Evolutionary conservation across 352 stramenopile species (phyloP).

Genomic region (Phytophthora tubulina): DNA sequence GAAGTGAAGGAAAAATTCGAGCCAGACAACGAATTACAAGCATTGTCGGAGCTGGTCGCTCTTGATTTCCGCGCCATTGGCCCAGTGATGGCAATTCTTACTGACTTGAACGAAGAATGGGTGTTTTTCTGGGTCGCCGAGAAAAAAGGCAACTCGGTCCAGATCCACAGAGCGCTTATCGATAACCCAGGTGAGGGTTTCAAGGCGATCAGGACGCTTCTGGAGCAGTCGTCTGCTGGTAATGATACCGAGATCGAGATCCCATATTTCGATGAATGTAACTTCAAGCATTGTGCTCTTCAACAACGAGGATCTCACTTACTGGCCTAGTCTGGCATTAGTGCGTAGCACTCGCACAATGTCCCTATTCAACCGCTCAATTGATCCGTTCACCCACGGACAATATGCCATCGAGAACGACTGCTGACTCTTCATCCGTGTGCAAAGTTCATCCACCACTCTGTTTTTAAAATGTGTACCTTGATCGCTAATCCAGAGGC

Average conservation of each 20-base stretch:
- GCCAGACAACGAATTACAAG: constrained; percentile 40
- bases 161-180: constrained; percentile 35
- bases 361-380: background rate
- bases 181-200: constrained; percentile 38
- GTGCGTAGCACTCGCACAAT: background rate
- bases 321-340: background rate
- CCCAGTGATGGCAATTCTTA: constrained; percentile 60
- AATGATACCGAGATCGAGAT: constrained; percentile 38
- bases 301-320: no score
- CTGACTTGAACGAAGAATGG: constrained; percentile 49
- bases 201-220: constrained; percentile 18
- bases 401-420: background rate
- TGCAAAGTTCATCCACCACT: constrained; percentile 6
- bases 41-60: constrained; percentile 51
- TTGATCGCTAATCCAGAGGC: constrained; percentile 6
- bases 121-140: constrained; percentile 54
- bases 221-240: constrained; percentile 36
- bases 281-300: no score
- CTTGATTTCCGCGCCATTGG: constrained; percentile 47
- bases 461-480: background rate
- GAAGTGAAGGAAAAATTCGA: constrained; percentile 52
- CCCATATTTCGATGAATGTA: no score
- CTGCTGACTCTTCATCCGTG: background rate
- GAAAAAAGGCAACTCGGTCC: constrained; percentile 22
- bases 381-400: background rate